These are phyloP conservation scores for Microcos paniculata DNA, from an alignment of 345 rosid genomes.

Conservation along the genomic window DNA sequence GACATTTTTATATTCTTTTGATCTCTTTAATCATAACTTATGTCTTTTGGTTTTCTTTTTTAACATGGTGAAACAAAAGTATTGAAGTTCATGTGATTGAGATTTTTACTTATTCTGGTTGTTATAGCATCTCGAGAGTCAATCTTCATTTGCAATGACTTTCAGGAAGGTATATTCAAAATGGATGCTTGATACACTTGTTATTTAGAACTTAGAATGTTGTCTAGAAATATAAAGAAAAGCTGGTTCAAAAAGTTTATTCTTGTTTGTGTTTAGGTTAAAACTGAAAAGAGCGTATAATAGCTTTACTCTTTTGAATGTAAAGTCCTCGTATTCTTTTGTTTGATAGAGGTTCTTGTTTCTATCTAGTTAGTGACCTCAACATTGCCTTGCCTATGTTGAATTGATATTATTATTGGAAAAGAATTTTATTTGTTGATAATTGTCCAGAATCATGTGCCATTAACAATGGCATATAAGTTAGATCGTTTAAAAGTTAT, in stretches of 20 bases:
- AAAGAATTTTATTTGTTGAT: background rate
- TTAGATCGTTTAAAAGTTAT: background rate
- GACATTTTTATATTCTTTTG: background rate
- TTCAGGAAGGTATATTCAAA: background rate
- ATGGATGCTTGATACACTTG: background rate
- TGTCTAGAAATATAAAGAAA: background rate
- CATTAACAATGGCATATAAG: background rate
- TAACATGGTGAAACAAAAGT: background rate
- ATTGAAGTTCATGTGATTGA: background rate
- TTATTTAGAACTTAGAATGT: background rate
- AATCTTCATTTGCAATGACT: background rate
- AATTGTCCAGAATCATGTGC: background rate
- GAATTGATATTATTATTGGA: conserved; percentile 1
- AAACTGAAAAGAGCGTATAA: background rate
- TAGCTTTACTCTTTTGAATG: background rate
- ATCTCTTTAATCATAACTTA: background rate
- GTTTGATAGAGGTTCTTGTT: background rate
- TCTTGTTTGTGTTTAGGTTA: background rate
- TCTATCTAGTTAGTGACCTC: background rate
- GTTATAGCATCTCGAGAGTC: background rate
- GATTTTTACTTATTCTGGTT: background rate
- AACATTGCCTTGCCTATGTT: background rate
- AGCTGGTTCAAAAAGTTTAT: background rate
- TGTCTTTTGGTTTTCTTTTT: background rate
- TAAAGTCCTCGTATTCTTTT: background rate